Base-by-base conservation (phyloP, 2,329 filamentous ascomycete species). In the Trichoderma harzianum region DNA sequence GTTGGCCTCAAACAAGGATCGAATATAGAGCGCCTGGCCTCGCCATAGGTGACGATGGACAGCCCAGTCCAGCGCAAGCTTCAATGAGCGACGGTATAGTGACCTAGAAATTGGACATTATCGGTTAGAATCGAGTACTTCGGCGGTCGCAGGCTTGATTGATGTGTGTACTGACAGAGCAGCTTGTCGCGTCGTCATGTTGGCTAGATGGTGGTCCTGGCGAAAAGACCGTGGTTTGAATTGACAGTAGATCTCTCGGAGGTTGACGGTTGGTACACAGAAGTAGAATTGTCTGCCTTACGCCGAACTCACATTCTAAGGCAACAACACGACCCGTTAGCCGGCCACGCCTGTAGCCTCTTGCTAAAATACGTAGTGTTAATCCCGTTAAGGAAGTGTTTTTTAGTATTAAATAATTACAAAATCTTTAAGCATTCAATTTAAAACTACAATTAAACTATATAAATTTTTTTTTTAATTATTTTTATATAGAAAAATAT, bases 1-100 rank as follows among this genome's bases (percentile, higher is more conserved):
- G 83, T 99, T 98, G 72, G 94, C 94, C 82, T 99, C 96, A 80
- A 98, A 99, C 16, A 98, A 88, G 47, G 92, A 94, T 78, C 96
- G 92, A 78, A 99, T 97, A 82, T 99, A 98, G 74, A 98, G 86
- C 36, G 96, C 96, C 83, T 98, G 96, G 74, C 95, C 95, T 78
- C 96, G 92, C 95, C 96, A 99, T 73, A 98, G 84, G 78, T 95
- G 90, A 76, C 96, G 90, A 81, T 98, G 93, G 74, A 98, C 94
- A 72, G 94, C 90, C 96, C 96, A 99, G 85, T 98, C 94, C 76
- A 98, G 90, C 55, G 96, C 89, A 75, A 98, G 90, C 87, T 98
- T 98, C 80, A 99, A 84, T 30, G 94, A 94, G 77, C 94, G 93
- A 80, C 95, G 92, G 84, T 99, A 99, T 73, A 99, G 91, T 55